These are phyloP conservation scores for Amanita muscaria DNA, from an alignment of 768 basidiomycete species.

Conservation along the genomic window DNA sequence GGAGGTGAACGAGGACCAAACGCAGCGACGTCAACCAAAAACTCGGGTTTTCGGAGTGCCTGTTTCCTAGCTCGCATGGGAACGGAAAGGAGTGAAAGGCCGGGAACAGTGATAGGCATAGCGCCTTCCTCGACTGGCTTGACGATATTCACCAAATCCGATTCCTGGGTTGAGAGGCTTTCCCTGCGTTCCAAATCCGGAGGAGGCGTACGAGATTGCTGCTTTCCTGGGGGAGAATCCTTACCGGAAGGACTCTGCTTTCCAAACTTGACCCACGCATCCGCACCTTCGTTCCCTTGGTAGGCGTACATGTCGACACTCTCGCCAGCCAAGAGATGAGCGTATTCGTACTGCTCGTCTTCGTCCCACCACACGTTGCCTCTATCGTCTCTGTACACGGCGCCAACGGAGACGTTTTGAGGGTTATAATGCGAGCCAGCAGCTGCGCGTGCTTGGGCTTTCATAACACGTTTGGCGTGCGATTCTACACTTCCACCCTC, in stretches of 20 bases:
- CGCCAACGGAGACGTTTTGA: conserved; percentile 29
- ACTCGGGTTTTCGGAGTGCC: conserved; percentile 25
- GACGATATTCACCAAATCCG: conserved; percentile 3
- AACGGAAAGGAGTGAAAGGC: conserved; percentile 29
- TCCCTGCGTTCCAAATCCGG: not conserved
- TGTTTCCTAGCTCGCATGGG: conserved; percentile 27
- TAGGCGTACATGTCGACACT: conserved; percentile 18
- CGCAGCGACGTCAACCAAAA: conserved; percentile 27
- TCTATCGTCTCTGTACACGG: conserved; percentile 49
- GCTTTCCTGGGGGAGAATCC: conserved; percentile 13
- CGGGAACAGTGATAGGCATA: conserved; percentile 23
- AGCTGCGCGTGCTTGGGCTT: conserved; percentile 41
- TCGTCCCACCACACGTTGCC: conserved; percentile 66
- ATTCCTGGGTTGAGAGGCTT: conserved; percentile 4
- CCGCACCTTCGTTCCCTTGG: conserved; percentile 16
- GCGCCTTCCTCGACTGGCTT: conserved; percentile 16
- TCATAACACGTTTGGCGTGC: conserved; percentile 46
- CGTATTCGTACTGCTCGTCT: conserved; percentile 64
- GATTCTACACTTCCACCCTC: conserved; percentile 55
- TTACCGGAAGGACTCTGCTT: conserved; percentile 18
- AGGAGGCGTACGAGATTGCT: not conserved
- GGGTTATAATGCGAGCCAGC: conserved; percentile 16
- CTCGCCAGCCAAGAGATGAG: conserved; percentile 43
- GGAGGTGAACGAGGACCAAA: conserved; percentile 23
- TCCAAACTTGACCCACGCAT: conserved; percentile 34